Base-by-base conservation (phyloP, 1,139 yeast genomes). In the Zygotorulaspora mrakii region DNA sequence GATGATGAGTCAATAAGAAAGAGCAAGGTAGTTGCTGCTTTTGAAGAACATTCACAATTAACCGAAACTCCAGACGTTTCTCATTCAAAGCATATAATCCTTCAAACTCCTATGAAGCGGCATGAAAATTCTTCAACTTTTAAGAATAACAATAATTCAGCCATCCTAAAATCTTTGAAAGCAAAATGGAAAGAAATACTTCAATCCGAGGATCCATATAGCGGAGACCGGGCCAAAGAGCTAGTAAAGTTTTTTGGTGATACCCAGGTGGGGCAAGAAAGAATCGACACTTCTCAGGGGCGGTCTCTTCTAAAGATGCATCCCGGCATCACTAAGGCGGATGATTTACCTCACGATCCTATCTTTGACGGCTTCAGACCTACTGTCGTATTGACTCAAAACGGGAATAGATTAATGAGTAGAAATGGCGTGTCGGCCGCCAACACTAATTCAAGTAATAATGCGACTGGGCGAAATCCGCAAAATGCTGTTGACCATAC, bases 181-280 rank as follows among this genome's bases (percentile, higher is more conserved):
- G 36, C 10, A 16, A 38, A 29, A 25, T 38, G 41, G 41, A 30
- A 25, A 10, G 28, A 33, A 8, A 37, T 34, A 4, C 21, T 38
- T 5, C 24, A 23, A 10, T 24, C 14, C 13, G 41, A 38, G 14
- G 30, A 28, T 5, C 22, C 37, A 12, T 16, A 29, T 12, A 33
- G 31, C 17, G 22, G 12, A 2, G 13, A 34, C 6, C 21, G 35
- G 16, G 25, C 29, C 5, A 24, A 27, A 18, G 37, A 14, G 2
- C 31, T 39, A 17, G 36, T 17, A 5, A 33, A 35, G 7, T 39
- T 39, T 28, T 35, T 39, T 21, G 11, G 32, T 10, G 29, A 22
- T 11, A 9, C 33, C 14, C 17, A 35, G 11, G 20, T 16, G 8
- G 20, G 16, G 4, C 18, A 28, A 9, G n/a, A 28, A 28, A 12